Conservation (phyloP, 2,329 filamentous ascomycete species). For the Cladosporium sphaerospermum region DNA sequence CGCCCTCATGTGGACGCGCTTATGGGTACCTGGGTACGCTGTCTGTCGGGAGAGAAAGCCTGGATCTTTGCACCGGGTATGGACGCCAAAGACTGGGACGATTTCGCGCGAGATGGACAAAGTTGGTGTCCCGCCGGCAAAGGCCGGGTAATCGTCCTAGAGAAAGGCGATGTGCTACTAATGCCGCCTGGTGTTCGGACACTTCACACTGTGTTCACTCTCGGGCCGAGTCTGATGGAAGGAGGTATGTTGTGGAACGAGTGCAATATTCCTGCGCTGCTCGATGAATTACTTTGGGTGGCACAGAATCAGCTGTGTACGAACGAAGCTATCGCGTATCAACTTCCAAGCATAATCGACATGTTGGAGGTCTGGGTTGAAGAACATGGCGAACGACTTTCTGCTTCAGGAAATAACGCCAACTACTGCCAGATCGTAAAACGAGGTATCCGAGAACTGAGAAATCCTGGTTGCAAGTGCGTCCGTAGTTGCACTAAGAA, state of each 20-base stretch:
- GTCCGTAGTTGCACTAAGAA: background rate
- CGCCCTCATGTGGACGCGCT: conserved; percentile 10
- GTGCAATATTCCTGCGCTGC: background rate
- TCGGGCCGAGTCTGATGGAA: conserved; percentile 7
- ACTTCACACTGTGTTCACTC: conserved; percentile 7
- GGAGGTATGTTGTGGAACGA: conserved; percentile 12
- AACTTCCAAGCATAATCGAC: conserved; percentile 2
- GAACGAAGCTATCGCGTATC: conserved; percentile 6
- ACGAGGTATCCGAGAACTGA: background rate
- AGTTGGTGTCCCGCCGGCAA: conserved; percentile 3
- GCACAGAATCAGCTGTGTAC: conserved; percentile 1
- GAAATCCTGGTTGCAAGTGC: conserved; percentile 1
- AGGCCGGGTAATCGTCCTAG: background rate
- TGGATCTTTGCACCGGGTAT: conserved; percentile 5
- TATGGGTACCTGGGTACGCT: conserved; percentile 6
- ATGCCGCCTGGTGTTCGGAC: background rate
- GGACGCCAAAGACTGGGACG: conserved; percentile 4
- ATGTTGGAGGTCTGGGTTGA: background rate
- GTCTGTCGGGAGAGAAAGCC: conserved; percentile 5
- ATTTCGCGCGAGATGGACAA: conserved; percentile 1
- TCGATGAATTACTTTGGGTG: conserved; percentile 7
- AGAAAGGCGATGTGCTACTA: conserved; percentile 2
- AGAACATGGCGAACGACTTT: background rate
- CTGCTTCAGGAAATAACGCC: background rate
- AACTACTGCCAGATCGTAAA: background rate